A percentile compares a stretch with the other conserved stretches of the same genome.
Conservation (phyloP, 106 monocot species). For the Vanilla planifolia region DNA sequence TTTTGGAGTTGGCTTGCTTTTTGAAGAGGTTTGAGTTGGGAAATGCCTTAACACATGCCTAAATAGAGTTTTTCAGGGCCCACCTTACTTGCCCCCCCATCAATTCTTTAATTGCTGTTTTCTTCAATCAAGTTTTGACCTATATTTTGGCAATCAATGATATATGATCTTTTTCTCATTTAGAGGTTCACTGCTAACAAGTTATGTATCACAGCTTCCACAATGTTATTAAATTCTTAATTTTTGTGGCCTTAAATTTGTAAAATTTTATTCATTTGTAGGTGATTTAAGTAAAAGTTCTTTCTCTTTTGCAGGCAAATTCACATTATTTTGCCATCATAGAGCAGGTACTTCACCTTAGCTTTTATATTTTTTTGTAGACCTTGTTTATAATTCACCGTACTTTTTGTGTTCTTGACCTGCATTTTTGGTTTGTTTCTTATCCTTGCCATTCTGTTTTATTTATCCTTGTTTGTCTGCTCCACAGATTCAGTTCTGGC, state of each 20-base stretch:
- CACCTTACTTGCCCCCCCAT: too few species aligned
- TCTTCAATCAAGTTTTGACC: too few species aligned
- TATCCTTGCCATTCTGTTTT: not conserved
- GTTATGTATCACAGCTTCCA: not conserved
- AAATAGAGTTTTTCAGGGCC: too few species aligned
- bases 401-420: not conserved
- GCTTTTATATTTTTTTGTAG: not conserved
- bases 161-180: not conserved
- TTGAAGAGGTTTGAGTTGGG: too few species aligned
- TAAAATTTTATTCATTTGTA: slow-evolving; percentile 4
- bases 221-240: not conserved
- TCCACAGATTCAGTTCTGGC: too few species aligned
- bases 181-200: not conserved
- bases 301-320: slow-evolving; percentile 62
- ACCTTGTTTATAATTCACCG: not conserved
- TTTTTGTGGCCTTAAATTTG: not conserved
- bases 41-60: too few species aligned
- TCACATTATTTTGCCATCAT: slow-evolving; percentile 87
- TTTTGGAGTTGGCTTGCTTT: too few species aligned
- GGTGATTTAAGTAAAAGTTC: slow-evolving; percentile 4
- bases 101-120: too few species aligned
- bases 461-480: too few species aligned
- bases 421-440: not conserved
- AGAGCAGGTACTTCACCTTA: slow-evolving; percentile 45
- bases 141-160: too few species aligned